Percentiles rank a stretch among this genome's conserved stretches.
Conservation (phyloP, 129 eudicot species). For the Saussurea involucrata region DNA sequence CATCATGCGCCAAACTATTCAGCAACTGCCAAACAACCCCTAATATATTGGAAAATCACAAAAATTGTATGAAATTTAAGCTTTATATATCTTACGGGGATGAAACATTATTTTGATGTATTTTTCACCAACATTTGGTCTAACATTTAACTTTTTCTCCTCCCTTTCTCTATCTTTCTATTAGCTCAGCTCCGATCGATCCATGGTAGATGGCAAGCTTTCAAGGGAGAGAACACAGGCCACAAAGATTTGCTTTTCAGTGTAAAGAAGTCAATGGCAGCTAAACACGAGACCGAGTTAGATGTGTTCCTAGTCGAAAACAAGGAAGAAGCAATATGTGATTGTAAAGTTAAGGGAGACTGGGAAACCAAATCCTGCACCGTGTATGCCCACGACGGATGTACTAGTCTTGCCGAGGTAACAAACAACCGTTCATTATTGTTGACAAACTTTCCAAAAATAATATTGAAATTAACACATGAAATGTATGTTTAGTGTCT, state of each 20-base stretch:
- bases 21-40: too few relatives aligned
- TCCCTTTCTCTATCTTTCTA: neutral
- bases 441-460: neutral
- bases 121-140: neutral
- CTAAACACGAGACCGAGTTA: constrained; percentile 25
- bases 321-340: constrained; percentile 26
- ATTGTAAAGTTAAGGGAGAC: constrained; percentile 33
- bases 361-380: constrained; percentile 43
- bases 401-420: constrained; percentile 37
- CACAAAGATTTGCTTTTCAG: constrained; percentile 35
- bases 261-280: constrained; percentile 28
- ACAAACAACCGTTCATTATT: neutral
- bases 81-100: neutral
- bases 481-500: neutral
- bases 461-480: neutral
- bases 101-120: neutral
- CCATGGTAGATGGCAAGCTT: constrained; percentile 50
- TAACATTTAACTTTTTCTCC: neutral
- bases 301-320: constrained; percentile 35
- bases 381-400: constrained; percentile 27
- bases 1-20: too few relatives aligned
- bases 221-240: constrained; percentile 34
- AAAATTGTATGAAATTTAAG: neutral
- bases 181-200: constrained; percentile 25
- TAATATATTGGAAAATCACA: too few relatives aligned